These are phyloP conservation scores for Sporisorium graminicola DNA, from an alignment of 1,284 basidiomycete species.

Conservation along the genomic window DNA sequence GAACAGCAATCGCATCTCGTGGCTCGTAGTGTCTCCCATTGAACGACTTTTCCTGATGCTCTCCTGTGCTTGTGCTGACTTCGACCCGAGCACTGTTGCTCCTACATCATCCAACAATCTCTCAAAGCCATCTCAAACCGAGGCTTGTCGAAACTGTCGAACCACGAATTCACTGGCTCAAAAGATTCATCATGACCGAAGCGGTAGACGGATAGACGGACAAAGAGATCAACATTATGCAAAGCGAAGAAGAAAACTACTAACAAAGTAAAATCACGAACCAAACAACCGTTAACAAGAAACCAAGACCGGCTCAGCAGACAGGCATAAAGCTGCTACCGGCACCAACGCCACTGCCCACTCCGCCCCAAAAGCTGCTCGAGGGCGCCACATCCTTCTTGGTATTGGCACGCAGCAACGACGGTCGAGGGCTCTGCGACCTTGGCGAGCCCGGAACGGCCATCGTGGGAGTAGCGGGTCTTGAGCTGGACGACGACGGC, in stretches of 20 bases:
- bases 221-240: conserved; percentile 1
- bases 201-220: no score
- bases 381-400: conserved; percentile 54
- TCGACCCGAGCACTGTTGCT: no score
- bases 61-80: no score
- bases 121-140: no score
- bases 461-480: conserved; percentile 44
- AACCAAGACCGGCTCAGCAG: conserved; percentile 17
- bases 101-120: no score
- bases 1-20: no score
- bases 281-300: neutral
- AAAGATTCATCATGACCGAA: no score
- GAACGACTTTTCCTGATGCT: no score
- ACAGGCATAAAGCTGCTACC: conserved; percentile 50
- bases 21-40: no score
- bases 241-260: neutral
- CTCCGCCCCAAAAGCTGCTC: conserved; percentile 56
- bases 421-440: conserved; percentile 42
- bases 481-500: conserved; percentile 10
- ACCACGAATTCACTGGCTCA: no score
- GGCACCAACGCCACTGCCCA: conserved; percentile 28
- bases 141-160: no score
- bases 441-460: conserved; percentile 47
- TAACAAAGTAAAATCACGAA: neutral
- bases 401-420: conserved; percentile 49